Base-by-base conservation (phyloP, 2,329 filamentous ascomycete species). In the Epichloe gansuensis region DNA sequence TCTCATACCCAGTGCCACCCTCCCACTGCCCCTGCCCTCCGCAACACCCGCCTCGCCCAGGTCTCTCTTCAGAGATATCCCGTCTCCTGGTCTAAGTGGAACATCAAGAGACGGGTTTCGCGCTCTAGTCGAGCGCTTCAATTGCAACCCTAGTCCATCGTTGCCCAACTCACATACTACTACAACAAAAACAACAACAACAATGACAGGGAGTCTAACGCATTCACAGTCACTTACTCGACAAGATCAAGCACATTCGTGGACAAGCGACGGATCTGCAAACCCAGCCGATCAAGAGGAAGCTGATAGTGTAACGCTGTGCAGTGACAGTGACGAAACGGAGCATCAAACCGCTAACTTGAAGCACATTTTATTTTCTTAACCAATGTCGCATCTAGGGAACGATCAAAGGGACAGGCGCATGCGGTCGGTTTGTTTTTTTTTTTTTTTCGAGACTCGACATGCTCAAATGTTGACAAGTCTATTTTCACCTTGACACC, bases 211-310 rank as follows among this genome's bases (percentile, higher is more conserved):
- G 35, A 59, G 56, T 58, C 67, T 72, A 61, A 71, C 61, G 34
- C 51, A 54, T 8, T 52, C 55, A 54, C 59, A 80, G 76, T 63
- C 72, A 80, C 58, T 67, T 81, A n/a, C 72, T 81, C 51, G 75
- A 77, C 12, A 80, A 78, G 55, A 72, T 81, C 54, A 75, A 74
- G 54, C 67, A 62, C 12, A 59, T 78, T 71, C 51, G 71, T 72
- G 49, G 35, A 15, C 63, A 69, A 9, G 7, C 35, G 45, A 2
- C 37, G 23, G 13, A 25, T 44, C n/a, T 17, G 25, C 64, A 68
- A 52, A 43, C 58, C n/a, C 59, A 68, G 39, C 72, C 70, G 12
- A 75, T 77, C 55, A 77, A 77, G 60, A 67, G 70, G 52, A 69
- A 70, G 51, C 57, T 75, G 50, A 63, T 73, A 34, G 58, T 71